Evolutionary conservation across 176 grass and related monocot species (phyloP).

Genomic region (Phyllostachys edulis): DNA sequence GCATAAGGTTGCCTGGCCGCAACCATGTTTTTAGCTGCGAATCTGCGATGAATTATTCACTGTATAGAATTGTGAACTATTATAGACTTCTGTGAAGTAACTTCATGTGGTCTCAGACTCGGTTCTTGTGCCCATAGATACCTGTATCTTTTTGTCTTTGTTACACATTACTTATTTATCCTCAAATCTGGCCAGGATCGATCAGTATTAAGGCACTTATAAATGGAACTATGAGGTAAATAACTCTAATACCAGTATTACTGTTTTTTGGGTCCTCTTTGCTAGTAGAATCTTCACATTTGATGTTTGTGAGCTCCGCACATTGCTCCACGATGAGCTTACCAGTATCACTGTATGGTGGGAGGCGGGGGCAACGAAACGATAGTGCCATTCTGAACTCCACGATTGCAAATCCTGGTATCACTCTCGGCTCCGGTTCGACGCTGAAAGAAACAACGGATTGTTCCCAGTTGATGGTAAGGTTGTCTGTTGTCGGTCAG

Average conservation of each 20-base stretch:
- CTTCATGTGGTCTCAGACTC: not conserved
- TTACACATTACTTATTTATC: not conserved
- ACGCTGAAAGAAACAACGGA: not conserved
- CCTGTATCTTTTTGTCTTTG: not conserved
- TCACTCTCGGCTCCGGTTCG: not conserved
- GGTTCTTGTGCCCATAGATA: not conserved
- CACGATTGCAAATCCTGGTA: not conserved
- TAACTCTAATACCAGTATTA: not conserved
- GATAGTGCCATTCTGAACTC: not conserved
- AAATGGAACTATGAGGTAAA: not conserved
- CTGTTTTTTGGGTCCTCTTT: not conserved
- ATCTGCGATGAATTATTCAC: not conserved
- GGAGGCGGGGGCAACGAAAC: not conserved
- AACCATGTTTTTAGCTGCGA: not conserved
- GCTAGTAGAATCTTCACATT: not conserved
- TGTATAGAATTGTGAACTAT: not conserved
- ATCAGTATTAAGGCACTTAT: not conserved
- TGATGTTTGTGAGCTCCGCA: not conserved
- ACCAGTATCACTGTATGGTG: no score
- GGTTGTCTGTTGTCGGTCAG: not conserved
- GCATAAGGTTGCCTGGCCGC: not conserved
- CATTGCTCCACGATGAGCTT: not conserved
- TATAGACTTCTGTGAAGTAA: not conserved
- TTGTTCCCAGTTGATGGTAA: not conserved
- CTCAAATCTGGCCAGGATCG: not conserved